A percentile compares a stretch with the other conserved stretches of the same genome.
Conservation (phyloP, 2,329 filamentous ascomycete species). For the Fusarium protoensiforme region DNA sequence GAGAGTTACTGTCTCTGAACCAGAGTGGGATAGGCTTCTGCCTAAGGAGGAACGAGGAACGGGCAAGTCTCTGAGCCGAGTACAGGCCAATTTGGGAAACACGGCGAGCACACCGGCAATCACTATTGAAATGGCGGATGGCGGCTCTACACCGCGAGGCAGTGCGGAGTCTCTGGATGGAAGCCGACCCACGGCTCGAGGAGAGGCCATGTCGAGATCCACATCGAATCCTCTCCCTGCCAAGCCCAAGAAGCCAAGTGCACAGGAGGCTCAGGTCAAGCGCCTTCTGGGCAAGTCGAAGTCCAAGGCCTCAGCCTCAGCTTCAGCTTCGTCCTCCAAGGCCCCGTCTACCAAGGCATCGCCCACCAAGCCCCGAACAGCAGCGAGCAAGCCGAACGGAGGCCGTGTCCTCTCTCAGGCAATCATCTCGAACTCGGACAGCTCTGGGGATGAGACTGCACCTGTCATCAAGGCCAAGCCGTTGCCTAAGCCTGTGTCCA, state of each 20-base stretch:
- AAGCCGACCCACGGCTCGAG: conserved; percentile 46
- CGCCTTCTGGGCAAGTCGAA: conserved; percentile 57
- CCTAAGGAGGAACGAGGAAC: conserved; percentile 66
- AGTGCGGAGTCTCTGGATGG: conserved; percentile 44
- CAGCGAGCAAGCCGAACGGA: conserved; percentile 49
- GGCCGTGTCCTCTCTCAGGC: conserved; percentile 64
- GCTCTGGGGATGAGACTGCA: conserved; percentile 61
- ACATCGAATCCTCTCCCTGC: conserved; percentile 61
- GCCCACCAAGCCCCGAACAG: conserved; percentile 55
- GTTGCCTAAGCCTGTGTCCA: conserved; percentile 32
- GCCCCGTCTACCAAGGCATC: conserved; percentile 49
- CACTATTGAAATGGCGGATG: conserved; percentile 63
- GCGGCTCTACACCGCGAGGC: conserved; percentile 55
- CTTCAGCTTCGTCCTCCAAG: conserved; percentile 32
- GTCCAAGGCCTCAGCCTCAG: conserved; percentile 47
- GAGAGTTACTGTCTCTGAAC: conserved; percentile 65
- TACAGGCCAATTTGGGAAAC: conserved; percentile 69
- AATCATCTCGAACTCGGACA: conserved; percentile 67
- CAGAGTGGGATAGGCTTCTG: conserved; percentile 71
- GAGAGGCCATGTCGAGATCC: conserved; percentile 61
- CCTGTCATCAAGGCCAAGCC: conserved; percentile 47
- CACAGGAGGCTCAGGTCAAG: conserved; percentile 67
- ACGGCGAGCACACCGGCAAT: conserved; percentile 59
- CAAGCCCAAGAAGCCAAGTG: conserved; percentile 68
- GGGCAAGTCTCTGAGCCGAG: conserved; percentile 70